These are phyloP conservation scores for Ophiostoma sp. DNA, from an alignment of 2,329 filamentous ascomycete genomes.

Conservation along the genomic window DNA sequence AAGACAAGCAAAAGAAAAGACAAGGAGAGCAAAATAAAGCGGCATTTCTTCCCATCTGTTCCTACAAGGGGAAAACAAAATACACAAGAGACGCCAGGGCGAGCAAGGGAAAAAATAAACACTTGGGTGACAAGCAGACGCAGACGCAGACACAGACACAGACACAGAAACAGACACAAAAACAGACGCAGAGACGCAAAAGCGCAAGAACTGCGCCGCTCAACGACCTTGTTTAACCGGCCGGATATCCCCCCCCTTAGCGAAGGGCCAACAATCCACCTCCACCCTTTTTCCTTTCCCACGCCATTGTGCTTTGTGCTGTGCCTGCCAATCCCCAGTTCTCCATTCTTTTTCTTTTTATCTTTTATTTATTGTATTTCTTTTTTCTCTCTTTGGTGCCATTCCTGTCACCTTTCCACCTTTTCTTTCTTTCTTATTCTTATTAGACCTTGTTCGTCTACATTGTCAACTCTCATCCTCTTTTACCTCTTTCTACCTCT, in stretches of 20 bases:
- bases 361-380: slow-evolving; percentile 16
- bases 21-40: neutral
- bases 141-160: neutral
- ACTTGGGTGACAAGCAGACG: neutral
- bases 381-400: neutral
- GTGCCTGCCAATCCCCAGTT: neutral
- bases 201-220: slow-evolving; percentile 23
- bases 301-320: neutral
- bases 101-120: neutral
- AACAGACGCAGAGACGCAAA: neutral
- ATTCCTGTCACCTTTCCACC: neutral
- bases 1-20: neutral
- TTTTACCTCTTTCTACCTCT: neutral
- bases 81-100: slow-evolving; percentile 10
- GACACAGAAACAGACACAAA: neutral
- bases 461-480: neutral
- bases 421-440: neutral
- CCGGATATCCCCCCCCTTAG: slow-evolving; percentile 28
- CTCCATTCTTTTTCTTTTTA: slow-evolving; percentile 7
- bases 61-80: slow-evolving; percentile 18
- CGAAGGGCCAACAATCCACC: slow-evolving; percentile 23
- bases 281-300: slow-evolving; percentile 17
- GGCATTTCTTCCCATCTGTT: slow-evolving; percentile 1
- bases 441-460: neutral
- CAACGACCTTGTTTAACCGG: slow-evolving; percentile 28